A percentile compares a stretch with the other conserved stretches of the same genome.
Conservation (phyloP, 2,329 filamentous ascomycete genomes). For the Trichophyton verrucosum region DNA sequence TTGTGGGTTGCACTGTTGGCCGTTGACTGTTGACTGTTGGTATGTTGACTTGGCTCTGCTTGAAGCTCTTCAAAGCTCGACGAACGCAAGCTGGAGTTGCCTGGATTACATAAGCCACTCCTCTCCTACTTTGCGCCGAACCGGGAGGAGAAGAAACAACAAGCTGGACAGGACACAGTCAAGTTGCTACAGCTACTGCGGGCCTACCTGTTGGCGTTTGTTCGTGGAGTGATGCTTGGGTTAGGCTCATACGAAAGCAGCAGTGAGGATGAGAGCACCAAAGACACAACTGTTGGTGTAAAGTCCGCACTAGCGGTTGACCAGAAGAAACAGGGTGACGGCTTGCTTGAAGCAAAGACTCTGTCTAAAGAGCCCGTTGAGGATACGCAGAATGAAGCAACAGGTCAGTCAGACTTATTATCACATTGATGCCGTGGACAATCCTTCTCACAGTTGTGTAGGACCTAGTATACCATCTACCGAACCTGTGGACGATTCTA, state of each 20-base stretch:
- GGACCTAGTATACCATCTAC: constrained; percentile 12
- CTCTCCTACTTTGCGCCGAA: neutral
- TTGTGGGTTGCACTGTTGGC: neutral
- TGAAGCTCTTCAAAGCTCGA: neutral
- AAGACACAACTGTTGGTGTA: neutral
- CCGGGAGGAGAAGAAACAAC: neutral
- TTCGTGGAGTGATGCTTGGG: constrained; percentile 23
- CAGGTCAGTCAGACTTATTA: neutral
- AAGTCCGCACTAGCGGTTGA: neutral
- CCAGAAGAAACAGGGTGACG: neutral
- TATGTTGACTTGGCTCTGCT: neutral
- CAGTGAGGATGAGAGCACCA: constrained; percentile 31
- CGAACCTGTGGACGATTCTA: neutral
- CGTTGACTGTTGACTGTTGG: neutral
- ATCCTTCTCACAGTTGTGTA: neutral
- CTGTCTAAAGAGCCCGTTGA: neutral
- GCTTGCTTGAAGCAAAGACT: neutral
- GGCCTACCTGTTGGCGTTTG: neutral
- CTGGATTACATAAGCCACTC: neutral
- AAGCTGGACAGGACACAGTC: neutral
- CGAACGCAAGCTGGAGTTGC: neutral
- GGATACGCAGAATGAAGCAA: neutral
- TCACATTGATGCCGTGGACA: neutral
- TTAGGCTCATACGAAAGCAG: constrained; percentile 35
- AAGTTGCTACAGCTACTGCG: neutral